Percentiles rank a stretch among this genome's conserved stretches.
These are phyloP conservation scores for Bocquillonia castaneifolia DNA, from an alignment of 441 rosid species.

Conservation along the genomic window DNA sequence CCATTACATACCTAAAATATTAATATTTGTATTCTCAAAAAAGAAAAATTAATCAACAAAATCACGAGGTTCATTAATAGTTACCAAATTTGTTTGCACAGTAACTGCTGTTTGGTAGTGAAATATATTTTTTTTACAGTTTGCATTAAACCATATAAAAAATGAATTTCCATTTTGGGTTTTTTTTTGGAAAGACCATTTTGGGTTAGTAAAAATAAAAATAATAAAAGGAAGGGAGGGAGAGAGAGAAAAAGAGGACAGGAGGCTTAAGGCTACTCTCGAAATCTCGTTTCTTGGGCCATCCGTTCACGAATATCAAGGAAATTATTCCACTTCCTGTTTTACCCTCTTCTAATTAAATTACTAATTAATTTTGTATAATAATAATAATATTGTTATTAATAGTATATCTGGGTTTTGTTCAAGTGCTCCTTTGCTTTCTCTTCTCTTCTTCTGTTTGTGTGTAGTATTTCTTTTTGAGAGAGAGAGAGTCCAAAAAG, in stretches of 20 bases:
- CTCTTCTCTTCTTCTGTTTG: slow-evolving; percentile 8
- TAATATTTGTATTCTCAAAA: no score
- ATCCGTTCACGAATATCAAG: slow-evolving; percentile 51
- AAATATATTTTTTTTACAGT: no score
- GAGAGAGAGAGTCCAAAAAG: slow-evolving; percentile 26
- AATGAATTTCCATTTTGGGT: not conserved
- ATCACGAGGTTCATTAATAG: no score
- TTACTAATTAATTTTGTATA: not conserved
- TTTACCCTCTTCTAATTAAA: slow-evolving; percentile 31
- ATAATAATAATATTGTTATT: not conserved
- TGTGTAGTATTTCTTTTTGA: slow-evolving; percentile 6
- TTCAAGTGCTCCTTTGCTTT: slow-evolving; percentile 33
- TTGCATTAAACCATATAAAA: not conserved
- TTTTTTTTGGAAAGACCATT: no score
- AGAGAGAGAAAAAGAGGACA: not conserved
- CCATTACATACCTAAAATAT: no score
- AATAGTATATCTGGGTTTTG: slow-evolving; percentile 24
- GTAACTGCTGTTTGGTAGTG: no score
- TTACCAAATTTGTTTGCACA: no score
- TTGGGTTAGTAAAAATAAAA: not conserved
- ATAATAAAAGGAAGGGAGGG: not conserved
- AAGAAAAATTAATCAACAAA: no score
- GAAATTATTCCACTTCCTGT: slow-evolving; percentile 34
- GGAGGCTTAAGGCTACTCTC: slow-evolving; percentile 27
- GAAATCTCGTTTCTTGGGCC: slow-evolving; percentile 63